Conservation (phyloP, 1,284 basidiomycete genomes). For the Coriolopsis trogii region DNA sequence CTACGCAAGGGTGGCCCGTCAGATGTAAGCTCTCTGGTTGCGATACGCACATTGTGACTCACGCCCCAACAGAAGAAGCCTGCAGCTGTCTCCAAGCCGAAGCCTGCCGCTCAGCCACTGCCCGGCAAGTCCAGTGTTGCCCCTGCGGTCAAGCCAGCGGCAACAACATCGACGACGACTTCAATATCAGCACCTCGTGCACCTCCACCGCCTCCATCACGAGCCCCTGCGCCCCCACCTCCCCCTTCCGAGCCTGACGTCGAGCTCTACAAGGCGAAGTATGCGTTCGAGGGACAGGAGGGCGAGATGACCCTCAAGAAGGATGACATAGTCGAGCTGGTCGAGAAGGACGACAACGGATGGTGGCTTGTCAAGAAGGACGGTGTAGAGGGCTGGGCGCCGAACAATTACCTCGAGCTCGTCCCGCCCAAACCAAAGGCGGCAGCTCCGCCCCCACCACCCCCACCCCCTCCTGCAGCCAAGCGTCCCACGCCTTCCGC, state of each 20-base stretch:
- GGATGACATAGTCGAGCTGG: constrained; percentile 90
- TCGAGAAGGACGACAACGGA: constrained; percentile 93
- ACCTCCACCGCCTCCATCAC: constrained; percentile 58
- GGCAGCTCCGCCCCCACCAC: constrained; percentile 63
- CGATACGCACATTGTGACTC: not conserved
- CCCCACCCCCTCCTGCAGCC: constrained; percentile 60
- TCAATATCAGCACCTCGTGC: constrained; percentile 36
- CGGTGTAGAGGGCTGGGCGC: constrained; percentile 90
- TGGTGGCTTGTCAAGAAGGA: constrained; percentile 98
- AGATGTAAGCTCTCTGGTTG: constrained; percentile 40
- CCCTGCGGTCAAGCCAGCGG: constrained; percentile 33
- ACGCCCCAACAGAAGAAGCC: constrained; percentile 19
- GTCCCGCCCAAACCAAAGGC: constrained; percentile 64
- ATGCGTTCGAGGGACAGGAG: constrained; percentile 86
- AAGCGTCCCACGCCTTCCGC: constrained; percentile 34
- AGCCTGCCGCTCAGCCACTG: constrained; percentile 58
- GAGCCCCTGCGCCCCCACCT: constrained; percentile 48
- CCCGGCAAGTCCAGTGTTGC: constrained; percentile 50
- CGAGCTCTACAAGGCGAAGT: constrained; percentile 85
- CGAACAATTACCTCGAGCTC: constrained; percentile 90
- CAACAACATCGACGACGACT: constrained; percentile 32
- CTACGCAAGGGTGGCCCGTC: constrained; percentile 78
- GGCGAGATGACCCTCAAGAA: constrained; percentile 92
- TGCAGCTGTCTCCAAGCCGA: constrained; percentile 50
- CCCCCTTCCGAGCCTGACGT: constrained; percentile 65